Conservation (phyloP, 2,329 filamentous ascomycete genomes). For the Beauveria varroae region DNA sequence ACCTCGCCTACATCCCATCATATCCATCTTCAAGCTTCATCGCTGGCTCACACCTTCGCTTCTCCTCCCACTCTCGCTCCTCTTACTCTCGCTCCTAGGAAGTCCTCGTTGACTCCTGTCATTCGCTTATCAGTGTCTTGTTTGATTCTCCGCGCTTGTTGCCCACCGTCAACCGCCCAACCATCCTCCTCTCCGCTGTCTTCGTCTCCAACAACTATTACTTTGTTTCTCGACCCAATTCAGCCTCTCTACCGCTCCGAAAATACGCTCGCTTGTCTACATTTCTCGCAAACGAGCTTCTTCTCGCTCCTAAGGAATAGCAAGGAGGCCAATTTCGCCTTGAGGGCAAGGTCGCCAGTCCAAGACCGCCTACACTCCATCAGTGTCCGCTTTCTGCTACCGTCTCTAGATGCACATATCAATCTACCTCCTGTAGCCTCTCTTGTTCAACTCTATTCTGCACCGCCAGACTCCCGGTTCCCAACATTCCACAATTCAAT, state of each 20-base stretch:
- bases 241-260: neutral
- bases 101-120: slow-evolving; percentile 70
- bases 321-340: neutral
- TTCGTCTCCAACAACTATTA: slow-evolving; percentile 3
- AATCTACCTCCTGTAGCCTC: neutral
- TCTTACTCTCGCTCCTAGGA: slow-evolving; percentile 41
- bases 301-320: neutral
- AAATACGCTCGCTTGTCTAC: neutral
- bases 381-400: neutral
- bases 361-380: neutral
- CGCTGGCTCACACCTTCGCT: slow-evolving; percentile 37
- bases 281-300: neutral
- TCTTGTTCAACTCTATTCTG: neutral
- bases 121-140: slow-evolving; percentile 56
- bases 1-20: slow-evolving; percentile 15
- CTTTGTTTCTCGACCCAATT: neutral
- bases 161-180: slow-evolving; percentile 21
- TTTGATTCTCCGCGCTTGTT: slow-evolving; percentile 38
- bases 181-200: slow-evolving; percentile 9
- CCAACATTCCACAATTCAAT: slow-evolving; percentile 1
- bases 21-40: slow-evolving; percentile 11
- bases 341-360: neutral
- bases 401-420: slow-evolving; percentile 8
- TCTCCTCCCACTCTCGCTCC: slow-evolving; percentile 28
- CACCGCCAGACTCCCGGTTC: neutral